Percentiles rank a stretch among this genome's conserved stretches.
Conservation (phyloP, 2,329 filamentous ascomycete species). For the Rugonectria rugulosa region DNA sequence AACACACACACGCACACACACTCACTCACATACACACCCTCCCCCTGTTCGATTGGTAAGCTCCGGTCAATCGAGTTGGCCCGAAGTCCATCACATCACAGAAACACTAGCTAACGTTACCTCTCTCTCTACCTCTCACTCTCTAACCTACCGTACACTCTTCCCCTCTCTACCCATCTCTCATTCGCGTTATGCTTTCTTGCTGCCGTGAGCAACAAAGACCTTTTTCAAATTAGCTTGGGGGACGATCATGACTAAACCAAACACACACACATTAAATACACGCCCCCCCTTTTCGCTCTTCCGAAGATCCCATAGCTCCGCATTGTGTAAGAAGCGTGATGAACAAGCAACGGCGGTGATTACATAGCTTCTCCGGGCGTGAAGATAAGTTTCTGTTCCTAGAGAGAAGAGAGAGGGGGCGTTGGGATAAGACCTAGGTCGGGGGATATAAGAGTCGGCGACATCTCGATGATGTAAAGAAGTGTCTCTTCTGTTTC, state of each 20-base stretch:
- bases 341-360: background rate
- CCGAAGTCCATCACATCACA: conserved; percentile 16
- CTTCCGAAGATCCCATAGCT: conserved; percentile 8
- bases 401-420: background rate
- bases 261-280: too few relatives aligned
- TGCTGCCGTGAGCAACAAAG: too few relatives aligned
- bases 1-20: background rate
- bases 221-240: too few relatives aligned
- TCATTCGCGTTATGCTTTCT: too few relatives aligned
- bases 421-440: background rate
- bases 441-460: conserved; percentile 13
- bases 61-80: conserved; percentile 11
- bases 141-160: too few relatives aligned
- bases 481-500: background rate
- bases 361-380: conserved; percentile 13
- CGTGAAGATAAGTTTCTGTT: too few relatives aligned
- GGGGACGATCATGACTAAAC: too few relatives aligned
- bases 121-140: background rate
- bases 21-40: background rate
- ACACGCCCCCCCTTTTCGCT: too few relatives aligned
- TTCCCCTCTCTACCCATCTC: too few relatives aligned
- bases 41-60: conserved; percentile 34
- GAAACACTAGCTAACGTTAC: background rate
- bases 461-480: conserved; percentile 1
- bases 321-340: background rate